phyloP scores from a whole-genome alignment of 2,329 filamentous ascomycete genomes.

The Chrysoporthe puriensis region DNA sequence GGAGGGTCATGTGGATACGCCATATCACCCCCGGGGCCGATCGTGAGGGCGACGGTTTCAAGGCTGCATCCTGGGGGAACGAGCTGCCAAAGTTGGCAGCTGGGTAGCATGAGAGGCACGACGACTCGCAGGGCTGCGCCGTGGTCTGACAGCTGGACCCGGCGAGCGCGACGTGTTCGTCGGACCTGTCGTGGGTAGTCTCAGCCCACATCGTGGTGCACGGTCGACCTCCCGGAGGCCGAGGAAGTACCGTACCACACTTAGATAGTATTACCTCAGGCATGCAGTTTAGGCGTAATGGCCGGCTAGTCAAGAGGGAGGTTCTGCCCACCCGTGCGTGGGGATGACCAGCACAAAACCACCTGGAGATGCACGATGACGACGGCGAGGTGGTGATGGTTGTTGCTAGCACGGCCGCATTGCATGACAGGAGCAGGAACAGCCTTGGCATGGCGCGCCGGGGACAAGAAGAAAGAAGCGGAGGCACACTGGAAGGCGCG shows the following conservation, averaged over 20 bases:
- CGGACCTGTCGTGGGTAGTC: neutral
- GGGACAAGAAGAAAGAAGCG: neutral
- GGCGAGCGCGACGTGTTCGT: neutral
- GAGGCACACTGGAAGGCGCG: neutral
- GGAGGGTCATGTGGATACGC: neutral
- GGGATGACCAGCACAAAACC: neutral
- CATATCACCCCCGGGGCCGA: neutral
- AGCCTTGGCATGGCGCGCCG: neutral
- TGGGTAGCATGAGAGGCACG: neutral
- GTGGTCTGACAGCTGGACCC: neutral
- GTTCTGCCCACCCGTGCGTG: too few relatives aligned
- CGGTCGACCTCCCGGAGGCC: neutral
- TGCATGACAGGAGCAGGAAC: too few relatives aligned
- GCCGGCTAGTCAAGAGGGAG: neutral
- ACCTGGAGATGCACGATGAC: constrained; percentile 20
- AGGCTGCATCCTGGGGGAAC: neutral
- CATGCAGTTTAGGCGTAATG: neutral
- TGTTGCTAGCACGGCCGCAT: neutral
- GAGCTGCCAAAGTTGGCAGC: constrained; percentile 11
- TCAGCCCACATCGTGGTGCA: neutral
- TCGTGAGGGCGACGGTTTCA: neutral
- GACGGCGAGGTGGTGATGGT: constrained; percentile 20
- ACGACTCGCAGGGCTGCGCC: neutral
- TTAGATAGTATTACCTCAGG: neutral
- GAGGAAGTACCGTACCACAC: neutral